Percentiles rank a stretch among this genome's conserved stretches.
These are phyloP conservation scores for Quercus berberidifolia DNA, from an alignment of 306 rosid species.

Conservation along the genomic window DNA sequence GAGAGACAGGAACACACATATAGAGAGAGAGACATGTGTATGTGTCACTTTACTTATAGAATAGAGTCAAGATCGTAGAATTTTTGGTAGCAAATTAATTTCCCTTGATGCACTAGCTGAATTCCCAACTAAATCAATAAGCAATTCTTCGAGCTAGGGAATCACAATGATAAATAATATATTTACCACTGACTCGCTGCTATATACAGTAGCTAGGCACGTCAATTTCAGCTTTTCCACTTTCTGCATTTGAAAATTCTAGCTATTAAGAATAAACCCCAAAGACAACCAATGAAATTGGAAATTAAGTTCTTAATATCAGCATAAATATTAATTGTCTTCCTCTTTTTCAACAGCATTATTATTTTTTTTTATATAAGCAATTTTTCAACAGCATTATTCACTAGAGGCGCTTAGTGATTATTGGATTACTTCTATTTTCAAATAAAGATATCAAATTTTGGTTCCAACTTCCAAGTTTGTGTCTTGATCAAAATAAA, in stretches of 20 bases:
- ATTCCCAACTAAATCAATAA: conserved; percentile 36
- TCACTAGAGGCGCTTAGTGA: no score
- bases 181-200: conserved; percentile 91
- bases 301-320: neutral
- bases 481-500: neutral
- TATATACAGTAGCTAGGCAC: conserved; percentile 68
- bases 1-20: neutral
- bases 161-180: conserved; percentile 55
- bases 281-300: no score
- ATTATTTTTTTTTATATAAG: neutral
- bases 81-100: conserved; percentile 29
- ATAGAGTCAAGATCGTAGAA: no score
- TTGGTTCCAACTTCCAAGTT: no score
- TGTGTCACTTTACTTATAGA: conserved; percentile 38
- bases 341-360: neutral
- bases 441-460: no score
- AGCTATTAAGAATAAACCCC: no score
- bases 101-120: conserved; percentile 40
- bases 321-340: neutral
- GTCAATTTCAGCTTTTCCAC: conserved; percentile 45
- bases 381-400: no score
- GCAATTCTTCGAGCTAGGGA: conserved; percentile 38
- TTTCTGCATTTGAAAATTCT: no score
- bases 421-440: no score
- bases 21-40: neutral